Percentiles rank a stretch among this genome's conserved stretches.
Conservation (phyloP, 2,329 filamentous ascomycete genomes). For the Alternaria sp. region DNA sequence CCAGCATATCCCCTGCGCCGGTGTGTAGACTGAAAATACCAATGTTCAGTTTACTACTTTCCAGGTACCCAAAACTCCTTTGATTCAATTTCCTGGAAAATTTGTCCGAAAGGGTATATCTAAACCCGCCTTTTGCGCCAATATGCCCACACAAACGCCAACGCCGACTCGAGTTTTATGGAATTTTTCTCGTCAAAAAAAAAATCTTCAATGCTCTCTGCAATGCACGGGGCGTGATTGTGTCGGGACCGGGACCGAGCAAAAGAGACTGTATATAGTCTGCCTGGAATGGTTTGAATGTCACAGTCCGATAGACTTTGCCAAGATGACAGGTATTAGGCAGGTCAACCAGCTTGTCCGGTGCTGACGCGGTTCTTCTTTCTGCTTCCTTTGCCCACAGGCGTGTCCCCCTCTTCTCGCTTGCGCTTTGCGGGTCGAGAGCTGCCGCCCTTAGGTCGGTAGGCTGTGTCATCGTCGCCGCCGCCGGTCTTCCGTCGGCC, state of each 20-base stretch:
- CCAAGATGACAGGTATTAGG: not conserved
- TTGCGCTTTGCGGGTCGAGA: conserved; percentile 55
- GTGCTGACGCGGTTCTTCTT: conserved; percentile 49
- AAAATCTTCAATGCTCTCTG: not conserved
- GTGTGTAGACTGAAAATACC: not conserved
- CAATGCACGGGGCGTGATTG: no score
- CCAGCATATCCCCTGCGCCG: not conserved
- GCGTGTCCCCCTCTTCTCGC: conserved; percentile 51
- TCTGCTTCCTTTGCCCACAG: conserved; percentile 35
- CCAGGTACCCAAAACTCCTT: not conserved
- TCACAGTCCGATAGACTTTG: not conserved
- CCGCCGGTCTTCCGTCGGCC: conserved; percentile 42
- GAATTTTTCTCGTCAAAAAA: not conserved
- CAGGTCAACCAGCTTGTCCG: conserved; percentile 18
- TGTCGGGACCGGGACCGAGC: no score
- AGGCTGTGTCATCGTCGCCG: conserved; percentile 56
- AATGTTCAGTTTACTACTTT: not conserved
- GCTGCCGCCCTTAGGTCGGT: conserved; percentile 60
- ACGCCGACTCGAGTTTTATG: not conserved
- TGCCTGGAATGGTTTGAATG: not conserved
- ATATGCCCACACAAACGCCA: conserved; percentile 8
- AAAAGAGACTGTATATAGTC: no score
- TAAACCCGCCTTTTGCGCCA: conserved; percentile 2
- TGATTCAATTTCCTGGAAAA: conserved; percentile 2
- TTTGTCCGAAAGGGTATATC: conserved; percentile 11